A percentile compares a stretch with the other conserved stretches of the same genome.
Evolutionary conservation across 2,329 filamentous ascomycete genomes (phyloP).

Genomic region (Thermothelomyces thermophilus): DNA sequence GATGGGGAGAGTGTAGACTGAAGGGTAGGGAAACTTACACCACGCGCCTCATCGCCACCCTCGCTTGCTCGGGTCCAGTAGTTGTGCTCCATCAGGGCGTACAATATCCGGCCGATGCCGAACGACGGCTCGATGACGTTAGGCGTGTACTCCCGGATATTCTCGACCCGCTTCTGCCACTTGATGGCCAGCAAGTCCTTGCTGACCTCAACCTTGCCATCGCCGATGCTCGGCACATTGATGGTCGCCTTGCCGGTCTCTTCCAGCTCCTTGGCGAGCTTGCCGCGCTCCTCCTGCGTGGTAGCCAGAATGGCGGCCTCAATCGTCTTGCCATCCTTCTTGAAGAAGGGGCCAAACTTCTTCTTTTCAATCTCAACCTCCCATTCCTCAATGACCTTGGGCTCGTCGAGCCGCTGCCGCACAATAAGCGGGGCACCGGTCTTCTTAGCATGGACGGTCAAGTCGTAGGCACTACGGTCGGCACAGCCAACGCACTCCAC

Average conservation of each 20-base stretch:
- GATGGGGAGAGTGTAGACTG: constrained; percentile 34
- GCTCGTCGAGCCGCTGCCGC: constrained; percentile 71
- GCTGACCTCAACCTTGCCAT: constrained; percentile 70
- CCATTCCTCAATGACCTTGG: constrained; percentile 78
- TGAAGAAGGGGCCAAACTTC: constrained; percentile 91
- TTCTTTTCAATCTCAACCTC: constrained; percentile 85
- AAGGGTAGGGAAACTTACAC: constrained; percentile 52
- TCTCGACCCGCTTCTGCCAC: constrained; percentile 74
- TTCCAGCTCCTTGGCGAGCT: constrained; percentile 66
- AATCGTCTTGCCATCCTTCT: constrained; percentile 84
- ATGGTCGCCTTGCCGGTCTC: constrained; percentile 69
- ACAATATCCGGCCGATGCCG: constrained; percentile 90
- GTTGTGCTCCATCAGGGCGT: constrained; percentile 86
- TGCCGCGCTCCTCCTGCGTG: constrained; percentile 74
- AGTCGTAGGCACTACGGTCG: constrained; percentile 84
- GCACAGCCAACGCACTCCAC: constrained; percentile 97
- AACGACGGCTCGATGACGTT: constrained; percentile 98
- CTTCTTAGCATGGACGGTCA: constrained; percentile 87
- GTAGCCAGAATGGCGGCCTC: constrained; percentile 71
- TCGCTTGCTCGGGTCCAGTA: constrained; percentile 78
- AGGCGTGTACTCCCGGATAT: constrained; percentile 84
- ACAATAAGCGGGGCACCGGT: constrained; percentile 83
- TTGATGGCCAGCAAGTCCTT: constrained; percentile 78
- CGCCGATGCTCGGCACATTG: constrained; percentile 59
- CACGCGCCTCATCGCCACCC: constrained; percentile 73